phyloP scores from a whole-genome alignment of 176 grass and related monocot genomes.

The Puya raimondii region DNA sequence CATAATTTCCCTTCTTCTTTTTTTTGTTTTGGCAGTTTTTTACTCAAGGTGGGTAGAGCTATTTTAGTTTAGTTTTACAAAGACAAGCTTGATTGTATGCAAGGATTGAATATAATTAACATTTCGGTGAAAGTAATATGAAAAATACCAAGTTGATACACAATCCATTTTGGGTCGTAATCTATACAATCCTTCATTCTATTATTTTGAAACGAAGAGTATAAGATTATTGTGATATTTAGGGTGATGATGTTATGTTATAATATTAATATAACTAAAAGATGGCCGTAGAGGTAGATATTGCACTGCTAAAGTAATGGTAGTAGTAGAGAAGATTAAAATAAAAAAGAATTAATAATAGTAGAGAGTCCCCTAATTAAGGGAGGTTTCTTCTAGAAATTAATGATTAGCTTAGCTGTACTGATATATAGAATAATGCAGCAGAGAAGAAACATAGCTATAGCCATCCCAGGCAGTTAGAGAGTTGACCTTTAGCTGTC shows the following conservation, averaged over 20 bases:
- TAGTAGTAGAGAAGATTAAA: too few relatives aligned
- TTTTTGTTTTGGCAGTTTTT: neutral
- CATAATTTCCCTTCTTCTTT: neutral
- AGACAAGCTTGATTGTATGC: conserved; percentile 21
- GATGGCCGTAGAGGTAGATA: too few relatives aligned
- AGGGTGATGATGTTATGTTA: too few relatives aligned
- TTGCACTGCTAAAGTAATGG: too few relatives aligned
- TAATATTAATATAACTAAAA: too few relatives aligned
- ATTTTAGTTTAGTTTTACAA: neutral
- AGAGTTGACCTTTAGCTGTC: conserved; percentile 45
- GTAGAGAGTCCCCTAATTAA: conserved; percentile 16
- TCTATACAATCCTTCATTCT: conserved; percentile 13
- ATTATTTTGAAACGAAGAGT: too few relatives aligned
- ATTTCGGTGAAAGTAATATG: too few relatives aligned
- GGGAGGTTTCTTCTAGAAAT: conserved; percentile 32
- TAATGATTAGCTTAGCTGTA: conserved; percentile 11
- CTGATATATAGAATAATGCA: conserved; percentile 6
- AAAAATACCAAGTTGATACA: too few relatives aligned
- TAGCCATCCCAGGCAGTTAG: conserved; percentile 42
- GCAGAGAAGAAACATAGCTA: conserved; percentile 36
- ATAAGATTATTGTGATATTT: too few relatives aligned
- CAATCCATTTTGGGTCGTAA: too few relatives aligned
- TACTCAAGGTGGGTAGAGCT: conserved; percentile 2
- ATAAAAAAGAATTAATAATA: conserved; percentile 1
- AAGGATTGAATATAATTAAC: too few relatives aligned